Evolutionary conservation across 768 basidiomycete genomes (phyloP).

Genomic region (Termitomyces sp.): DNA sequence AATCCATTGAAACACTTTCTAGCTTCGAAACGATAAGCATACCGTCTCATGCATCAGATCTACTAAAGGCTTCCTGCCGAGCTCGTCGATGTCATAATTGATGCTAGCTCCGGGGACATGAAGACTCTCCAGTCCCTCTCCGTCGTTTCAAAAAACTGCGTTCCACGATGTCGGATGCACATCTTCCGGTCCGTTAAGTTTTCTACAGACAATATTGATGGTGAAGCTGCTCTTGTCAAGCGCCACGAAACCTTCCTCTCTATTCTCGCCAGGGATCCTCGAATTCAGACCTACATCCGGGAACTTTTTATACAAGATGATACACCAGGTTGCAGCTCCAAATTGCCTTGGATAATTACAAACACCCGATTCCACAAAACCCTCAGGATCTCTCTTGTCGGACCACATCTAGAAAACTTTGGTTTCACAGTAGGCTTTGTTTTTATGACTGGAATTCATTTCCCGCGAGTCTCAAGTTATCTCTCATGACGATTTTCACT

Average conservation of each 20-base stretch:
- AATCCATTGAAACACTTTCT: not conserved
- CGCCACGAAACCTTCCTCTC: not conserved
- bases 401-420: not conserved
- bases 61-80: slow-evolving; percentile 5
- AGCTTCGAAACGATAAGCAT: not conserved
- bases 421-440: not conserved
- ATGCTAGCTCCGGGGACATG: not conserved
- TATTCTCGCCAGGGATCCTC: not conserved
- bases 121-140: slow-evolving; percentile 3
- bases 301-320: slow-evolving; percentile 2
- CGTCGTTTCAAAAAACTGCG: not conserved
- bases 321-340: no score
- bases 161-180: not conserved
- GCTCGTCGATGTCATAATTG: slow-evolving; percentile 12
- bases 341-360: slow-evolving; percentile 7
- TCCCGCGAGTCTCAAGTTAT: slow-evolving; percentile 1
- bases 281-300: not conserved
- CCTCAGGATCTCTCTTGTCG: not conserved
- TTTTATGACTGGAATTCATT: slow-evolving; percentile 3
- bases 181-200: slow-evolving; percentile 6
- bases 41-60: not conserved
- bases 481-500: slow-evolving; percentile 8
- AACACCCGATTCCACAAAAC: slow-evolving; percentile 7
- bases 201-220: not conserved
- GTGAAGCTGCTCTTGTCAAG: not conserved